Evolutionary conservation across 768 basidiomycete genomes (phyloP).

Genomic region (Fomitopsis serialis): DNA sequence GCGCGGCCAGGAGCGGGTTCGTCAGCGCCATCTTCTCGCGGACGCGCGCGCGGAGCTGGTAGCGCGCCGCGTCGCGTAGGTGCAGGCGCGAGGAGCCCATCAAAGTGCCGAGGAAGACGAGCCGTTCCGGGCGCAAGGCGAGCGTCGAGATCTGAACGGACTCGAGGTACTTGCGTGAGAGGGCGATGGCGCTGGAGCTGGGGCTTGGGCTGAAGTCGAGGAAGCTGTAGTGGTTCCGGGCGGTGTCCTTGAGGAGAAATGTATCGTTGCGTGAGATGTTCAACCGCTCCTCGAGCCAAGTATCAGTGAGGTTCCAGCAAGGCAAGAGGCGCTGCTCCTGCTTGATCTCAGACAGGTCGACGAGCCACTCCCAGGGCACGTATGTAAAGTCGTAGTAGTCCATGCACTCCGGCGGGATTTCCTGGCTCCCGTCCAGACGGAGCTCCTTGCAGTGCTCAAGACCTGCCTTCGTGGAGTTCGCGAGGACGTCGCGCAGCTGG

Average conservation of each 20-base stretch:
- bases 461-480: constrained; percentile 42
- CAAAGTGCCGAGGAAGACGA: constrained; percentile 68
- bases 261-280: constrained; percentile 30
- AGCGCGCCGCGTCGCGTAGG: constrained; percentile 36
- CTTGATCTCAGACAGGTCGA: constrained; percentile 43
- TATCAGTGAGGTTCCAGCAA: constrained; percentile 43
- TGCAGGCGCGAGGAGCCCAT: constrained; percentile 72
- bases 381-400: constrained; percentile 57
- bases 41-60: constrained; percentile 38
- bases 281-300: constrained; percentile 42
- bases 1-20: constrained; percentile 40
- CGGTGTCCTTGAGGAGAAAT: constrained; percentile 46
- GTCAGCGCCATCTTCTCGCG: constrained; percentile 53
- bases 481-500: constrained; percentile 12
- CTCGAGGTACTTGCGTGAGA: constrained; percentile 35
- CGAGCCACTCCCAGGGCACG: constrained; percentile 67
- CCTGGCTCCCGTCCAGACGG: constrained; percentile 26
- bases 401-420: constrained; percentile 48
- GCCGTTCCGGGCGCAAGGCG: constrained; percentile 34
- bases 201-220: constrained; percentile 32
- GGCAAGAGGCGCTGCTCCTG: constrained; percentile 38
- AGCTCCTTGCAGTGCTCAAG: constrained; percentile 44
- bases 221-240: constrained; percentile 61
- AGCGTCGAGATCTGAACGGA: constrained; percentile 40
- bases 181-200: constrained; percentile 3